These are phyloP conservation scores for Ganoderma sinense DNA, from an alignment of 1,284 basidiomycete genomes.

Conservation along the genomic window DNA sequence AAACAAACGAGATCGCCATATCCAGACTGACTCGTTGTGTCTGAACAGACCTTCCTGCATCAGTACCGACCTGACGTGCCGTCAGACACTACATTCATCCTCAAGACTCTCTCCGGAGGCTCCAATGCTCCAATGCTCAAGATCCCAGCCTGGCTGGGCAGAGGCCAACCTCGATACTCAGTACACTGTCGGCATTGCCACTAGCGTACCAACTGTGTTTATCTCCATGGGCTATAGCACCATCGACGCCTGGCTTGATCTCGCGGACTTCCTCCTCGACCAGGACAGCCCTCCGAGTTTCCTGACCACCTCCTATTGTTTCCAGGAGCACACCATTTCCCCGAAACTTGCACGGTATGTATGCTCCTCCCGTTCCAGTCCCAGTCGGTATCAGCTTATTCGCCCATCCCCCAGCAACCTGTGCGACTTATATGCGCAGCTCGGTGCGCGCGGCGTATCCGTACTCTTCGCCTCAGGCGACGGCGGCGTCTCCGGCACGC, in stretches of 20 bases:
- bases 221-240: slow-evolving; percentile 53
- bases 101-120: slow-evolving; percentile 56
- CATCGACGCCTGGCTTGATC: slow-evolving; percentile 35
- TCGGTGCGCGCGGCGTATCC: slow-evolving; percentile 66
- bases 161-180: slow-evolving; percentile 73
- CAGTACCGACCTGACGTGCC: slow-evolving; percentile 42
- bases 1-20: not conserved
- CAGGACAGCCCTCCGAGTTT: slow-evolving; percentile 54
- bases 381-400: not conserved
- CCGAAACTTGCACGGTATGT: slow-evolving; percentile 61
- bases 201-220: slow-evolving; percentile 41
- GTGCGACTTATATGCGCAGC: slow-evolving; percentile 68
- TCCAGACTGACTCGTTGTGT: not conserved
- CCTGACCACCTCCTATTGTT: slow-evolving; percentile 52
- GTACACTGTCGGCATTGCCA: slow-evolving; percentile 62
- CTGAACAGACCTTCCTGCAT: slow-evolving; percentile 34
- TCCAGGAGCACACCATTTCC: slow-evolving; percentile 35
- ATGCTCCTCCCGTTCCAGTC: slow-evolving; percentile 40
- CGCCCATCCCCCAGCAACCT: slow-evolving; percentile 36
- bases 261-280: slow-evolving; percentile 39
- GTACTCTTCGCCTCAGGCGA: slow-evolving; percentile 76
- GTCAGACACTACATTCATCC: slow-evolving; percentile 38
- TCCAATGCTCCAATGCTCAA: slow-evolving; percentile 54
- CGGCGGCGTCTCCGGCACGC: slow-evolving; percentile 66
- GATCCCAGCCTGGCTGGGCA: slow-evolving; percentile 39